These are phyloP conservation scores for Phytophthora cactorum DNA, from an alignment of 352 stramenopile genomes.

Conservation along the genomic window DNA sequence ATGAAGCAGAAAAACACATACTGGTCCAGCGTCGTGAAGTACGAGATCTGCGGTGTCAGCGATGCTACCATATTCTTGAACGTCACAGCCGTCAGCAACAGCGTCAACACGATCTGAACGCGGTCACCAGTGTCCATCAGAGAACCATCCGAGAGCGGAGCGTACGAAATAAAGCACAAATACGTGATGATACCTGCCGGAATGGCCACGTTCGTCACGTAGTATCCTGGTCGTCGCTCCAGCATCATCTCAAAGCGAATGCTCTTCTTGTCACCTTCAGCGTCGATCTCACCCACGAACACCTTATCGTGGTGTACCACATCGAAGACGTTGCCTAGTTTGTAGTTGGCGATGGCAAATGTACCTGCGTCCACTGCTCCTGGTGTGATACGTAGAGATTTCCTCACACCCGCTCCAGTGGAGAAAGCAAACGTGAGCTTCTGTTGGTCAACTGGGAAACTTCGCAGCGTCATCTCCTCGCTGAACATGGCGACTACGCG, in stretches of 20 bases:
- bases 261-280: constrained; percentile 41
- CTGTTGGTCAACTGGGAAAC: constrained; percentile 69
- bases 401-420: constrained; percentile 37
- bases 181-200: constrained; percentile 59
- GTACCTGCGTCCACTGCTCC: constrained; percentile 43
- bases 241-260: constrained; percentile 71
- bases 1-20: constrained; percentile 78
- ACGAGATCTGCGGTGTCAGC: constrained; percentile 64
- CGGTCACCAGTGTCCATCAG: constrained; percentile 59
- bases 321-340: constrained; percentile 60
- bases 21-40: constrained; percentile 67
- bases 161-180: constrained; percentile 61
- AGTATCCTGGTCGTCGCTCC: constrained; percentile 54
- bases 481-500: constrained; percentile 54
- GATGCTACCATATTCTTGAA: constrained; percentile 68
- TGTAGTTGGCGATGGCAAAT: constrained; percentile 59
- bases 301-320: constrained; percentile 61
- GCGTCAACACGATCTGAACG: constrained; percentile 59
- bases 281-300: constrained; percentile 49
- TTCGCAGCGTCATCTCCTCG: constrained; percentile 63
- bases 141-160: constrained; percentile 34
- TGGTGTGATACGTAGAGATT: constrained; percentile 43
- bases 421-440: constrained; percentile 62
- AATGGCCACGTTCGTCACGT: constrained; percentile 62
- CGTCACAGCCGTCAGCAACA: constrained; percentile 68